Percentiles rank a stretch among this genome's conserved stretches.
Conservation (phyloP, 495 filamentous ascomycete genomes). For the Extremus antarcticus region DNA sequence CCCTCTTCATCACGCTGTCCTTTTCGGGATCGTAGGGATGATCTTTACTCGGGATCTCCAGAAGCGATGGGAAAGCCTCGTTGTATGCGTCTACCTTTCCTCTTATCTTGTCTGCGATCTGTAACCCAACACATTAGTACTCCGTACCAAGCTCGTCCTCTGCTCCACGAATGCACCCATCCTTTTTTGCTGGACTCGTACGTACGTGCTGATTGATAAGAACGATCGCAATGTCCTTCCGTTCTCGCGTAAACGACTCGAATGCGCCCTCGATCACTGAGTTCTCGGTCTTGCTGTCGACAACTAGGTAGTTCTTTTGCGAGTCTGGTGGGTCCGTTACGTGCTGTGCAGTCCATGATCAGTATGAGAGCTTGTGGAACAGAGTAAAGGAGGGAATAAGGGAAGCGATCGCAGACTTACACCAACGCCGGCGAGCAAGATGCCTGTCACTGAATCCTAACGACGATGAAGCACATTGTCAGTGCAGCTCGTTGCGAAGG, state of each 20-base stretch:
- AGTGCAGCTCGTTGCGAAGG: constrained; percentile 4
- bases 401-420: no score
- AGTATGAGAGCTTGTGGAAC: neutral
- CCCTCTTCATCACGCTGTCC: constrained; percentile 89
- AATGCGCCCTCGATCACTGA: constrained; percentile 85
- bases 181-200: constrained; percentile 13
- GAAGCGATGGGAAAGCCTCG: constrained; percentile 61
- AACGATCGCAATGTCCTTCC: constrained; percentile 93
- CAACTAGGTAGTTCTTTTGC: constrained; percentile 94
- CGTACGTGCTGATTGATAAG: constrained; percentile 96
- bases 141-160: neutral
- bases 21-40: constrained; percentile 99
- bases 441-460: constrained; percentile 84
- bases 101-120: constrained; percentile 92
- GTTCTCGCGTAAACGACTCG: constrained; percentile 69
- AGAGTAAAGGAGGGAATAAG: constrained; percentile 3
- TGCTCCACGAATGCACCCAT: no score
- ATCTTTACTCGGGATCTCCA: constrained; percentile 98
- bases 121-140: constrained; percentile 7
- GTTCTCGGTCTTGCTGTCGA: constrained; percentile 83
- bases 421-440: constrained; percentile 89
- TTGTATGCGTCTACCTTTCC: constrained; percentile 64
- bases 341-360: constrained; percentile 43
- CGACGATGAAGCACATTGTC: neutral
- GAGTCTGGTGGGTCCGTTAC: constrained; percentile 69